A percentile compares a stretch with the other conserved stretches of the same genome.
phyloP scores from a whole-genome alignment of 2,329 filamentous ascomycete species.

The Fusarium sarcochroum region DNA sequence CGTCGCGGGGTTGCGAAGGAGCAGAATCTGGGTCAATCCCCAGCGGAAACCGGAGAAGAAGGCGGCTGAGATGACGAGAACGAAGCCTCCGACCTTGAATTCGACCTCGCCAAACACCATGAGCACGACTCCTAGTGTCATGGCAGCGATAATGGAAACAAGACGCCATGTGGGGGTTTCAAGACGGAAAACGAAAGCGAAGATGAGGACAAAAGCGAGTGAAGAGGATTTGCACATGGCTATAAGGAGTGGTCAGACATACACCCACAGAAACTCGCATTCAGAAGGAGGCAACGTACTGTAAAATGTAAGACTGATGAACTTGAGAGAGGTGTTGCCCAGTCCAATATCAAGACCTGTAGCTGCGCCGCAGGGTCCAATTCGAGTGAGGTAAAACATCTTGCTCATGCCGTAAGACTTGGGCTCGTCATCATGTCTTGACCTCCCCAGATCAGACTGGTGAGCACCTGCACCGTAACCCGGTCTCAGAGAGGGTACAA shows the following conservation, averaged over 20 bases:
- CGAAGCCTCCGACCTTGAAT: slow-evolving; percentile 88
- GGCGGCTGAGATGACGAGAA: slow-evolving; percentile 91
- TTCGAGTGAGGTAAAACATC: slow-evolving; percentile 91
- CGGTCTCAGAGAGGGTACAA: slow-evolving; percentile 87
- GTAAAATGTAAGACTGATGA: slow-evolving; percentile 97
- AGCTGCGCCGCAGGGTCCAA: slow-evolving; percentile 91
- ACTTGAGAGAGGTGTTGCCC: slow-evolving; percentile 95
- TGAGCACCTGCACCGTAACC: slow-evolving; percentile 58
- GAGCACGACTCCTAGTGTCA: slow-evolving; percentile 95
- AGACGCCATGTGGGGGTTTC: slow-evolving; percentile 90
- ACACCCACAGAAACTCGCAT: neutral
- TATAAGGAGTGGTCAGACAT: slow-evolving; percentile 49
- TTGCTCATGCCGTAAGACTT: slow-evolving; percentile 80
- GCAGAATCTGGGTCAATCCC: slow-evolving; percentile 97
- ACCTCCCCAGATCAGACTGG: slow-evolving; percentile 64
- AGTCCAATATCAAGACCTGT: slow-evolving; percentile 96
- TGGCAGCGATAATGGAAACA: slow-evolving; percentile 87
- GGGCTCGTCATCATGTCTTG: slow-evolving; percentile 68
- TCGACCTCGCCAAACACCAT: slow-evolving; percentile 97
- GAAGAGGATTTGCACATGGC: slow-evolving; percentile 99
- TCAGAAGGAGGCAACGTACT: slow-evolving; percentile 66
- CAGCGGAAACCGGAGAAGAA: slow-evolving; percentile 98
- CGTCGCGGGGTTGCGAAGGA: slow-evolving; percentile 93
- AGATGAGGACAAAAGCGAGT: slow-evolving; percentile 93
- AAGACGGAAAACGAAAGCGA: slow-evolving; percentile 93